These are phyloP conservation scores for Metschnikowia lochheadii DNA, from an alignment of 805 yeast genomes.

Conservation along the genomic window DNA sequence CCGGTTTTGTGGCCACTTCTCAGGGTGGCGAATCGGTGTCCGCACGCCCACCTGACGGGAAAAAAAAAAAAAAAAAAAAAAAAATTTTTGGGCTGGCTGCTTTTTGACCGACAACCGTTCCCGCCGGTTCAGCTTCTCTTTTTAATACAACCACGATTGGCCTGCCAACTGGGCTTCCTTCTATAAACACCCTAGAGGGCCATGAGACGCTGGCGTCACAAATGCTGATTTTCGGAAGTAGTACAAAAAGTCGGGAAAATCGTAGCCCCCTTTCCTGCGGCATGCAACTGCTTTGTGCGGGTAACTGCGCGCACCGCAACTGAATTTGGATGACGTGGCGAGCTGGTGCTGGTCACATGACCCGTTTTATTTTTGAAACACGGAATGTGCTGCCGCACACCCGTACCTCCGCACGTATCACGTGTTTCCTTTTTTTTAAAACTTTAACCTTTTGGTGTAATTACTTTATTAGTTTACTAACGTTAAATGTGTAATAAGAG, in stretches of 20 bases:
- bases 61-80: background rate
- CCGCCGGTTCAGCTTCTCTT: background rate
- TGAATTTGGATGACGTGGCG: constrained; percentile 1
- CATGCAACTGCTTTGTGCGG: constrained; percentile 1
- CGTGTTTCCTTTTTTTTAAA: too few species aligned
- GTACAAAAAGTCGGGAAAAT: background rate
- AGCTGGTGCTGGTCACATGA: background rate
- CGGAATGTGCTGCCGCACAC: background rate
- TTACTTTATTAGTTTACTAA: too few species aligned
- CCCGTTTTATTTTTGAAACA: too few species aligned
- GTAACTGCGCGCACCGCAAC: constrained; percentile 1
- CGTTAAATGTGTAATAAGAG: too few species aligned
- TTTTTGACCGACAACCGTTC: background rate
- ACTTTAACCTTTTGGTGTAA: too few species aligned
- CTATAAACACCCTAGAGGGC: background rate
- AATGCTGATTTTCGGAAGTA: background rate
- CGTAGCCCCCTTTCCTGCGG: background rate
- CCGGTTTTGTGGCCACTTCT: background rate
- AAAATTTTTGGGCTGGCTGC: background rate
- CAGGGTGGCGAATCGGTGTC: background rate
- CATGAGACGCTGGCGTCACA: background rate
- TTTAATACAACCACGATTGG: background rate
- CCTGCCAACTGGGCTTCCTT: too few species aligned
- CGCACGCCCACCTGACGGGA: background rate
- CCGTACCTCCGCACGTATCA: too few species aligned